Percentiles rank a stretch among this genome's conserved stretches.
Conservation (phyloP, 345 rosid species). For the Linum usitatissimum region DNA sequence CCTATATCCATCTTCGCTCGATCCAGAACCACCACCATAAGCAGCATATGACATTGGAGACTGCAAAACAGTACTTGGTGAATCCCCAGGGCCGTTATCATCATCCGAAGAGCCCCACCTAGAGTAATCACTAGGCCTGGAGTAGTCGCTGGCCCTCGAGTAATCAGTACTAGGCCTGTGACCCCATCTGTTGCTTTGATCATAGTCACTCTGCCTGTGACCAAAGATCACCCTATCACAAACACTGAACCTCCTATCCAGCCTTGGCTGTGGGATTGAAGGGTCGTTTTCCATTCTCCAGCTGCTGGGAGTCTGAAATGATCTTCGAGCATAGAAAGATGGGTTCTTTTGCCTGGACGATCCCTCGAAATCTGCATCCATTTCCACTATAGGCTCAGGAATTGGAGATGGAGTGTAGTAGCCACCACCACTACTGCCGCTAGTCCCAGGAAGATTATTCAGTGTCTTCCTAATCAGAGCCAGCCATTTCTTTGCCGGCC, state of each 20-base stretch:
- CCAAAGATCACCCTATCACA: slow-evolving; percentile 84
- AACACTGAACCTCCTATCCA: slow-evolving; percentile 79
- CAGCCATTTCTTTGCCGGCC: slow-evolving; percentile 94
- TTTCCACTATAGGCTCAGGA: slow-evolving; percentile 81
- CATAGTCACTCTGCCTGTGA: slow-evolving; percentile 71
- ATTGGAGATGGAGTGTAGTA: slow-evolving; percentile 84
- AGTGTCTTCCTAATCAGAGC: slow-evolving; percentile 71
- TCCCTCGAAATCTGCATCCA: slow-evolving; percentile 90
- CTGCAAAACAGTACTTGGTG: slow-evolving; percentile 68
- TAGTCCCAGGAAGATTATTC: slow-evolving; percentile 80
- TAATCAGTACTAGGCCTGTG: slow-evolving; percentile 53
- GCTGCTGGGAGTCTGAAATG: slow-evolving; percentile 78
- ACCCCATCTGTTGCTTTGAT: slow-evolving; percentile 41
- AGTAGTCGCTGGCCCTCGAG: slow-evolving; percentile 78
- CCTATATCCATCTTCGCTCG: slow-evolving; percentile 54
- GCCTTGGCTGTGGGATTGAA: slow-evolving; percentile 49
- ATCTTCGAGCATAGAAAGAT: slow-evolving; percentile 72
- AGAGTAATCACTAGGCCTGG: slow-evolving; percentile 83
- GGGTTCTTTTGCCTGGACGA: slow-evolving; percentile 79
- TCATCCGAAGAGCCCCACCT: slow-evolving; percentile 94
- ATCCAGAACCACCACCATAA: slow-evolving; percentile 39
- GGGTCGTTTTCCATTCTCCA: slow-evolving; percentile 82
- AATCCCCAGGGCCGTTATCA: slow-evolving; percentile 79
- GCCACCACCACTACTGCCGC: slow-evolving; percentile 38
- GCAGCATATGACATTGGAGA: slow-evolving; percentile 49